Conservation (phyloP, 495 filamentous ascomycete genomes). For the Elaphomyces granulatus region DNA sequence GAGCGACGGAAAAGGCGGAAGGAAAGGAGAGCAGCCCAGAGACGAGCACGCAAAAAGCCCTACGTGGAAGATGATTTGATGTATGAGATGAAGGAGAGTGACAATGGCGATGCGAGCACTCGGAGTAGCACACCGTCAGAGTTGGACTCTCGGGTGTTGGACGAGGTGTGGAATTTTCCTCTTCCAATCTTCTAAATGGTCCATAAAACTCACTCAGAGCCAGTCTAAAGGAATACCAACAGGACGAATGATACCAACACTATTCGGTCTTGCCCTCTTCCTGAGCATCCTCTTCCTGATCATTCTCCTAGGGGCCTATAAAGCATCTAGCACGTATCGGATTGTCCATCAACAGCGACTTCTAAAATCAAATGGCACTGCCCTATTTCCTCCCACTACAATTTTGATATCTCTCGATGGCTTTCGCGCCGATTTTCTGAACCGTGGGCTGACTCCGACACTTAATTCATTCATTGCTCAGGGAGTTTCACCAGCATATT, state of each 20-base stretch:
- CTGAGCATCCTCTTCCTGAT: slow-evolving; percentile 40
- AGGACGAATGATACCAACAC: slow-evolving; percentile 15
- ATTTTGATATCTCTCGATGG: slow-evolving; percentile 91
- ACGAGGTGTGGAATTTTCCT: too few species aligned
- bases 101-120: slow-evolving; percentile 46
- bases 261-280: slow-evolving; percentile 25
- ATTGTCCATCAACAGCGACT: slow-evolving; percentile 4
- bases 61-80: slow-evolving; percentile 63
- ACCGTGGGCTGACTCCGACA: slow-evolving; percentile 66
- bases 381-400: slow-evolving; percentile 77
- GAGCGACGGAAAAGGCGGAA: slow-evolving; percentile 29
- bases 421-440: slow-evolving; percentile 91
- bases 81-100: slow-evolving; percentile 80
- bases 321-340: slow-evolving; percentile 23
- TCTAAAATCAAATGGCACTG: slow-evolving; percentile 49
- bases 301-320: slow-evolving; percentile 40
- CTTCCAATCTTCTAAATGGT: too few species aligned
- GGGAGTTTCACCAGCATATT: slow-evolving; percentile 79
- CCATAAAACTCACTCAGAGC: too few species aligned
- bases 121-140: slow-evolving; percentile 28
- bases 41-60: slow-evolving; percentile 27
- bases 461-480: slow-evolving; percentile 64
- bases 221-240: slow-evolving; percentile 1
- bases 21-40: slow-evolving; percentile 32
- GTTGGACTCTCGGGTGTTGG: slow-evolving; percentile 20